Percentiles rank a stretch among this genome's conserved stretches.
Evolutionary conservation across 2,329 filamentous ascomycete species (phyloP).

Genomic region (Lojkania enalia): DNA sequence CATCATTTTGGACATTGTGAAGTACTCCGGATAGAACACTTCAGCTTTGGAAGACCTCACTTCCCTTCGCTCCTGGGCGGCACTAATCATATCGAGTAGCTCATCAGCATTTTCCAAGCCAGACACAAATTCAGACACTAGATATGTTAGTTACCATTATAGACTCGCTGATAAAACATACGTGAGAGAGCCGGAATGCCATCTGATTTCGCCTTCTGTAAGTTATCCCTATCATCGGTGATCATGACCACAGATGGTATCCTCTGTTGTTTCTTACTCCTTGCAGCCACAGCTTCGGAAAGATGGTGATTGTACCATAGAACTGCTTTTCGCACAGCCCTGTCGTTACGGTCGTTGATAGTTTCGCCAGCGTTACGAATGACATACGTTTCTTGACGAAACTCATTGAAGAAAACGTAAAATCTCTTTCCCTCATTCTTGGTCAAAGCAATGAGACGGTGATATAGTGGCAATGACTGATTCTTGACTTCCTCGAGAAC

Average conservation of each 20-base stretch:
- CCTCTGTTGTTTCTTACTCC: constrained; percentile 54
- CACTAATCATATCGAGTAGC: constrained; percentile 90
- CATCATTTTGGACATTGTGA: constrained; percentile 87
- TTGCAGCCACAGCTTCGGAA: constrained; percentile 60
- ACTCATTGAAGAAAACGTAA: constrained; percentile 99
- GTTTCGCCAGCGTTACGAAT: constrained; percentile 74
- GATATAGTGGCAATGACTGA: constrained; percentile 90
- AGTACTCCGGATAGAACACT: constrained; percentile 87
- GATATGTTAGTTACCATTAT: constrained; percentile 21
- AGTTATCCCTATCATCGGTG: constrained; percentile 86
- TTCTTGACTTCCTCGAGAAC: constrained; percentile 96
- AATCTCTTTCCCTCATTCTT: constrained; percentile 97
- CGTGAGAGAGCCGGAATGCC: constrained; percentile 67
- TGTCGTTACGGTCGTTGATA: constrained; percentile 96
- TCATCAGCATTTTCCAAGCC: constrained; percentile 81
- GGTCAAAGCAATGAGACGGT: constrained; percentile 84
- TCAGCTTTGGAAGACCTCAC: constrained; percentile 67
- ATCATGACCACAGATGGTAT: constrained; percentile 86
- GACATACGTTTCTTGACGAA: constrained; percentile 88
- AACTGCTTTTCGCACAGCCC: constrained; percentile 82
- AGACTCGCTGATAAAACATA: too few relatives aligned
- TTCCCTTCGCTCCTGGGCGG: constrained; percentile 70
- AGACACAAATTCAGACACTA: constrained; percentile 72
- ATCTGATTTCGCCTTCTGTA: constrained; percentile 78
- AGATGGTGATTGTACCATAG: constrained; percentile 91